phyloP scores from a whole-genome alignment of 225 moss, liverwort and hornwort species.

The Sphagnum contortum region DNA sequence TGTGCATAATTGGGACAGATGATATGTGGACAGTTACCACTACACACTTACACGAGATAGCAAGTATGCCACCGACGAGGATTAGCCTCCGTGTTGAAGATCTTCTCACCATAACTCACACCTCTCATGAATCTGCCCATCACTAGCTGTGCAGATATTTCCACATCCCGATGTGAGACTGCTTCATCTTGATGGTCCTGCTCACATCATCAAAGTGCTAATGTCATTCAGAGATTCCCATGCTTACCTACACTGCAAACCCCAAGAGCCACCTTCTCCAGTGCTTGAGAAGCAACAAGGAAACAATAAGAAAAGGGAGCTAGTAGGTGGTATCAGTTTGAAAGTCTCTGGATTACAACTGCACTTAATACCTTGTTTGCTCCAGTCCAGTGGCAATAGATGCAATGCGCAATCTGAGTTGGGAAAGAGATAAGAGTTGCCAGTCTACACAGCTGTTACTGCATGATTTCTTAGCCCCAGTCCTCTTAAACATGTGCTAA shows the following conservation, averaged over 20 bases:
- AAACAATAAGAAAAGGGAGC: background rate
- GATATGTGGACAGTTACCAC: too few relatives aligned
- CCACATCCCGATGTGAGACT: conserved; percentile 33
- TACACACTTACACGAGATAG: background rate
- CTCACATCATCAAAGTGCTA: background rate
- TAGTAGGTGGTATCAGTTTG: background rate
- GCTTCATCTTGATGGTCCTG: conserved; percentile 20
- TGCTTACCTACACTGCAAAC: too few relatives aligned
- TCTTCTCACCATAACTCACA: conserved; percentile 32
- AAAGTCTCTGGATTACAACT: background rate
- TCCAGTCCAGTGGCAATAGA: too few relatives aligned
- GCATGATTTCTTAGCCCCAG: too few relatives aligned
- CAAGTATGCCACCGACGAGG: conserved; percentile 8
- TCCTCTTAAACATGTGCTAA: too few relatives aligned
- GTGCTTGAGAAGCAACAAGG: background rate
- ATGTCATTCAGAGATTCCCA: too few relatives aligned
- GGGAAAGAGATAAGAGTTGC: too few relatives aligned
- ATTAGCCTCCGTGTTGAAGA: conserved; percentile 20
- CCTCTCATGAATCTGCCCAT: conserved; percentile 37
- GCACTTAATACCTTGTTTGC: background rate
- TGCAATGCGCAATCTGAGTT: too few relatives aligned
- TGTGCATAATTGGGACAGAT: too few relatives aligned
- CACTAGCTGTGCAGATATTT: conserved; percentile 50
- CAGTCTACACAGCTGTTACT: too few relatives aligned
- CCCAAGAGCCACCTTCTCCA: too few relatives aligned